Evolutionary conservation across 331 rosid genomes (phyloP).

Genomic region (Phaseolus coccineus): DNA sequence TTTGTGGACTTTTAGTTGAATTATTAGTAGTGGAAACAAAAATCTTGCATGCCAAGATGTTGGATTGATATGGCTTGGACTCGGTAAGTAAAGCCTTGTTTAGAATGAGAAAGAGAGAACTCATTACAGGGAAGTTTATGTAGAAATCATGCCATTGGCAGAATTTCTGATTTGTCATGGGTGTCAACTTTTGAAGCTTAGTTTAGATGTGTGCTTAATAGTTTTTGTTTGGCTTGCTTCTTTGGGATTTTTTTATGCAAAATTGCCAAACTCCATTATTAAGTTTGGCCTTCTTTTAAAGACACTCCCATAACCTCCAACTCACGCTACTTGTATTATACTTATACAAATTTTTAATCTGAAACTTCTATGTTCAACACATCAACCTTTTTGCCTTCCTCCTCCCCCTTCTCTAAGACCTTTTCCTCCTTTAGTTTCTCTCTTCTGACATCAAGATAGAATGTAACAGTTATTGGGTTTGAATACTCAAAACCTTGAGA

Average conservation of each 20-base stretch:
- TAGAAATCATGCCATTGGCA: slow-evolving; percentile 5
- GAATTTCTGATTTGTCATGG: slow-evolving; percentile 10
- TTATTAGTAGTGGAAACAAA: slow-evolving; percentile 6
- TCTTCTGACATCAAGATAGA: not conserved
- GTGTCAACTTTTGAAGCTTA: slow-evolving; percentile 23
- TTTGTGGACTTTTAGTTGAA: slow-evolving; percentile 2
- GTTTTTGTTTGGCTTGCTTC: slow-evolving; percentile 14
- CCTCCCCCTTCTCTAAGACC: slow-evolving; percentile 8
- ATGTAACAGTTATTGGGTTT: not conserved
- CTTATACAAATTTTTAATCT: slow-evolving; percentile 25
- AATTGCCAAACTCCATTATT: not conserved
- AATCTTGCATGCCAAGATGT: slow-evolving; percentile 5
- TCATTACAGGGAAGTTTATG: not conserved
- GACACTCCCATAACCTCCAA: not conserved
- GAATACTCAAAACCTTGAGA: not conserved
- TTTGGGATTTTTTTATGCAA: not conserved
- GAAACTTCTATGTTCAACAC: slow-evolving; percentile 12
- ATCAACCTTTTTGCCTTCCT: not conserved
- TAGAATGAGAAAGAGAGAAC: slow-evolving; percentile 18
- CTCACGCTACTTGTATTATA: not conserved
- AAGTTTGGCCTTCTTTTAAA: slow-evolving; percentile 1
- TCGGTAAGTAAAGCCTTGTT: slow-evolving; percentile 23
- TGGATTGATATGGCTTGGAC: slow-evolving; percentile 31
- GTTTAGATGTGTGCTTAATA: not conserved
- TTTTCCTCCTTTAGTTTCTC: not conserved